Evolutionary conservation across 768 basidiomycete genomes (phyloP), one percentile per base, ranked within the genome.

Genomic region (Xanthoconium purpureum): DNA sequence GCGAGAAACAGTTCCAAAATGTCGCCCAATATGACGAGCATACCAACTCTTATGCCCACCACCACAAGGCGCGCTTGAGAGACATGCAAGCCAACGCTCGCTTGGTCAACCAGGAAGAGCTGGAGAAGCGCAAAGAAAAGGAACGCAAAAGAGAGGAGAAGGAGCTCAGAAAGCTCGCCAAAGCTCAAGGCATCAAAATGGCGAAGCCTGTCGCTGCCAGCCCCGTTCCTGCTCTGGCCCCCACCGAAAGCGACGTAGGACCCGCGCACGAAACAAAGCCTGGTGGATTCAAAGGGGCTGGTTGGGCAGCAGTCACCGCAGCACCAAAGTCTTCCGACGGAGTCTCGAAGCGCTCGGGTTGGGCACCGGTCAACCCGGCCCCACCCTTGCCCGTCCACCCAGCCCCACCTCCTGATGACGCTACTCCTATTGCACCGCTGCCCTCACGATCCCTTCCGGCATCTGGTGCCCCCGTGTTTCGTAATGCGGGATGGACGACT

Each of bases 21-120:
- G 88, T 93, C 18, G 84, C 89, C 0, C 91, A 91, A 65, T 94
- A 89, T 63, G 91, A 93, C 60, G 91, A 93, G 65, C 91, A 94
- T 71, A 89, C 88, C 52, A 93, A 92, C 65, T 91, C 91, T 8
- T 92, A 91, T 61, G 88, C 89, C 0, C 90, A 92, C 65, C 88
- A 90, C 63, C 91, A 91, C 74, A 91, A 88, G 72, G 86, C 86
- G 36, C 86, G 91, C 47, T 81, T 85, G 68, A 85, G 76, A 62
- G 90, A 92, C 62, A 89, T 92, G 88, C 88, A 91, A 73, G 83
- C 84, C 30, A 84, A 84, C 48, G 81, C 81, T 48, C 84, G 87
- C 12, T 72, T 83, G n/a, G 82, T 83, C 52, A 79, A 80, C 15
- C 77, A 83, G 62, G 87, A 83, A 55, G 89, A 89, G 51, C 61